Base-by-base conservation (phyloP, 1,284 basidiomycete species). In the Wolfiporia cocos region DNA sequence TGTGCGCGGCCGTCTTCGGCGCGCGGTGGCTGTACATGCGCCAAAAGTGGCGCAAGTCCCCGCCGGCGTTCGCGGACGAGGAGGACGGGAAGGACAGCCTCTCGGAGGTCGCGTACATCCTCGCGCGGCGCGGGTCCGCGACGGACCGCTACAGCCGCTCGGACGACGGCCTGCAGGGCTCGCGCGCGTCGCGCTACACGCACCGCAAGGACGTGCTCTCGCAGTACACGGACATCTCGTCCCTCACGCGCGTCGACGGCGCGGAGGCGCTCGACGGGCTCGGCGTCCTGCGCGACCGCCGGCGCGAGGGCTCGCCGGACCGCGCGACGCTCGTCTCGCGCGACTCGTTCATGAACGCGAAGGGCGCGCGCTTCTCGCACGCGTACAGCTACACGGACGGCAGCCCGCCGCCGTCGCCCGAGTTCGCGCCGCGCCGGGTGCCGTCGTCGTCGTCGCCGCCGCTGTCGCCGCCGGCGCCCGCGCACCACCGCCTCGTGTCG, bases 1-100 rank as follows among this genome's bases (percentile, higher is more conserved):
- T 82, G 0, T 82, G 76, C 44, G 52, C 69, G 14, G 49, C 55
- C 5, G 59, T 85, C 18, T 86, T 85, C 51, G 67, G 58, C 0
- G 18, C 71, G 24, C 60, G 81, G 17, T 83, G 73, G 67, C 63
- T 71, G 37, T 32, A 73, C 38, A 57, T 66, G 37, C 64, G 70
- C 35, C 64, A 73, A 39, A 58, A 59, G 46, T 66, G 46, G 32
- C 41, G 41, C 39, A 9, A 7, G 18, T 18, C 47, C 37, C 14
- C 43, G 42, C 43, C n/a, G 41, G 37, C 26, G 37, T 34, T 19
- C n/a, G 42, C 47, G 54, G 20, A 49, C 50, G 34, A 41, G 38
- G 36, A 29, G 34, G 49, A 55, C 34, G 37, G 43, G 20, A 54
- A 58, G 39, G 54, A 54, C 35, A 40, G 33, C 10, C 37, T 51